Evolutionary conservation across 1,284 basidiomycete genomes (phyloP).

Genomic region (Ustilago trichophora): DNA sequence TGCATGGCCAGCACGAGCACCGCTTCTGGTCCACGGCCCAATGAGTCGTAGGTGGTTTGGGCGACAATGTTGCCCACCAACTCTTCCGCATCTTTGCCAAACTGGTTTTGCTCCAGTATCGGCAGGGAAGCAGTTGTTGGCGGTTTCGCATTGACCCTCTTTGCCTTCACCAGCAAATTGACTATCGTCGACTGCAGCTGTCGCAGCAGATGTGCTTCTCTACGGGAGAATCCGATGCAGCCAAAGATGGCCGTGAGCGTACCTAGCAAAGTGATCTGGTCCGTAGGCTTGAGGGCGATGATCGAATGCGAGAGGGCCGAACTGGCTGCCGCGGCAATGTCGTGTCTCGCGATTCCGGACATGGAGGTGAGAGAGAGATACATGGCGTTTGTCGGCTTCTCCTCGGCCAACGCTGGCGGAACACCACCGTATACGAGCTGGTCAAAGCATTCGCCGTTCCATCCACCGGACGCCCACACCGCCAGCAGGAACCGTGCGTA

Average conservation of each 20-base stretch:
- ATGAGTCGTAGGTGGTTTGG: slow-evolving; percentile 31
- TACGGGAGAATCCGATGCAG: slow-evolving; percentile 57
- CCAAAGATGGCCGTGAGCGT: slow-evolving; percentile 56
- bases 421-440: slow-evolving; percentile 64
- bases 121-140: slow-evolving; percentile 24
- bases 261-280: slow-evolving; percentile 59
- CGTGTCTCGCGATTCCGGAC: slow-evolving; percentile 56
- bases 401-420: slow-evolving; percentile 58
- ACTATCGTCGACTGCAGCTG: slow-evolving; percentile 55
- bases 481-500: slow-evolving; percentile 63
- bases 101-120: slow-evolving; percentile 28
- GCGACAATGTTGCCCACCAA: slow-evolving; percentile 46
- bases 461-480: slow-evolving; percentile 61
- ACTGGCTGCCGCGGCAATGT: slow-evolving; percentile 56
- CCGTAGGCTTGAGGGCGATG: slow-evolving; percentile 53
- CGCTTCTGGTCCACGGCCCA: slow-evolving; percentile 46
- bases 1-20: slow-evolving; percentile 60
- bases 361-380: slow-evolving; percentile 49
- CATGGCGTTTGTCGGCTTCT: slow-evolving; percentile 40
- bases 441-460: slow-evolving; percentile 65
- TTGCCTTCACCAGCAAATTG: slow-evolving; percentile 43
- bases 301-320: slow-evolving; percentile 56
- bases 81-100: slow-evolving; percentile 15
- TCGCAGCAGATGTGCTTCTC: slow-evolving; percentile 57
- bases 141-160: slow-evolving; percentile 12